Conservation (phyloP, 371 early-diverging fungal species). For the Lichtheimia hyalospora region DNA sequence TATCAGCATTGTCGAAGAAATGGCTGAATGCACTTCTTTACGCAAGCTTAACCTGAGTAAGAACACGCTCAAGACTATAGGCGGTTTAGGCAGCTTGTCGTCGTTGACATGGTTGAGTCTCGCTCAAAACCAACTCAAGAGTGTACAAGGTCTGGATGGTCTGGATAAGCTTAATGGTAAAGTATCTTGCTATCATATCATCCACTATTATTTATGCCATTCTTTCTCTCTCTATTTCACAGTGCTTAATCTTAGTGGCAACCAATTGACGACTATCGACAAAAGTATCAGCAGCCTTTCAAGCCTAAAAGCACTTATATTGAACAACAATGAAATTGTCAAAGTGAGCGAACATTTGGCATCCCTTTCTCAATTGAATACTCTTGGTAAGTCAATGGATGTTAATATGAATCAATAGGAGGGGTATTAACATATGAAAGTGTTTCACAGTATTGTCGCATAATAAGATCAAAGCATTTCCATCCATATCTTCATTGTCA, state of each 20-base stretch:
- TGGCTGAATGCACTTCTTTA: constrained; percentile 64
- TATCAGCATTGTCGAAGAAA: constrained; percentile 66
- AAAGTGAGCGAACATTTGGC: constrained; percentile 62
- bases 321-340: constrained; percentile 74
- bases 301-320: constrained; percentile 80
- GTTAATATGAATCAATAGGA: background rate
- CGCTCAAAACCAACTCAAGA: constrained; percentile 61
- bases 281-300: constrained; percentile 53
- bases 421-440: background rate
- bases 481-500: constrained; percentile 52
- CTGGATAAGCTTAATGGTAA: constrained; percentile 66
- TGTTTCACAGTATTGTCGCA: constrained; percentile 74
- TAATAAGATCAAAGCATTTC: constrained; percentile 67
- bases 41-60: constrained; percentile 71
- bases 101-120: constrained; percentile 70
- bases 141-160: constrained; percentile 59
- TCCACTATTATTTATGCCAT: background rate
- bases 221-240: background rate
- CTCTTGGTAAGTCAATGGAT: constrained; percentile 51
- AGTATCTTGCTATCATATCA: background rate
- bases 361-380: constrained; percentile 62
- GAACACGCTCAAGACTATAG: constrained; percentile 59
- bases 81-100: constrained; percentile 54
- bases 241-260: constrained; percentile 79
- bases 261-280: constrained; percentile 66